phyloP scores from a whole-genome alignment of 1,139 yeast genomes.

The Trichomonascaceae sp. region DNA sequence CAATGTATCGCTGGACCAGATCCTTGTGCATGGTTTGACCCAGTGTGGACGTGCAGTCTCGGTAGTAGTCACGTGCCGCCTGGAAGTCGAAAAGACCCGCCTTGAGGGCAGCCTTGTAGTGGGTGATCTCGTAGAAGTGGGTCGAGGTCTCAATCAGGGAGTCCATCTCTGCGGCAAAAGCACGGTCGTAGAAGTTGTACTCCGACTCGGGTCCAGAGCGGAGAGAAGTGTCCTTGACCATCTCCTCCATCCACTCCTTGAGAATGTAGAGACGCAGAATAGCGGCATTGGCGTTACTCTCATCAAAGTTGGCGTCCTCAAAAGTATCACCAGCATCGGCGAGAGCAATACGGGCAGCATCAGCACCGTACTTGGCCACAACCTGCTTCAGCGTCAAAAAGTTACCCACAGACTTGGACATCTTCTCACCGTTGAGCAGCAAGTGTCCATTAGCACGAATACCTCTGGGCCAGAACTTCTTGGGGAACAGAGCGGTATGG shows the following conservation, averaged over 20 bases:
- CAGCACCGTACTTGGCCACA: constrained; percentile 88
- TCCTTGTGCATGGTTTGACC: constrained; percentile 67
- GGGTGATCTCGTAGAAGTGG: constrained; percentile 55
- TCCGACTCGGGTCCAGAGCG: constrained; percentile 49
- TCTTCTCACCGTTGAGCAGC: constrained; percentile 88
- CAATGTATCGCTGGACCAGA: constrained; percentile 68
- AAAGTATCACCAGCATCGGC: constrained; percentile 98
- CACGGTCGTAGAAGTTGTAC: constrained; percentile 62
- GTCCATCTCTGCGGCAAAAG: constrained; percentile 93
- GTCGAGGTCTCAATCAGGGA: constrained; percentile 59
- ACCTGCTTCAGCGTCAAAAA: constrained; percentile 83
- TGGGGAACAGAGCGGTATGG: constrained; percentile 88
- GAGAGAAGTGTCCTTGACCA: constrained; percentile 34
- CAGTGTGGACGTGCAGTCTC: constrained; percentile 55
- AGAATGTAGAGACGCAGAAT: constrained; percentile 83
- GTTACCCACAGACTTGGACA: constrained; percentile 97
- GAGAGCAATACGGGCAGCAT: constrained; percentile 91
- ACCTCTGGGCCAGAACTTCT: constrained; percentile 86
- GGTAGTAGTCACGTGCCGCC: constrained; percentile 88
- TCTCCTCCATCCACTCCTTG: constrained; percentile 91
- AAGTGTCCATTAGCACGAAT: constrained; percentile 93
- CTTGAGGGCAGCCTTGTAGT: constrained; percentile 82
- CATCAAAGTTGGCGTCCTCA: constrained; percentile 98
- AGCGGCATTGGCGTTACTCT: constrained; percentile 93
- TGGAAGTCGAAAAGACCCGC: constrained; percentile 88